Evolutionary conservation across 768 basidiomycete species (phyloP).

Genomic region (Lactarius trivialis): DNA sequence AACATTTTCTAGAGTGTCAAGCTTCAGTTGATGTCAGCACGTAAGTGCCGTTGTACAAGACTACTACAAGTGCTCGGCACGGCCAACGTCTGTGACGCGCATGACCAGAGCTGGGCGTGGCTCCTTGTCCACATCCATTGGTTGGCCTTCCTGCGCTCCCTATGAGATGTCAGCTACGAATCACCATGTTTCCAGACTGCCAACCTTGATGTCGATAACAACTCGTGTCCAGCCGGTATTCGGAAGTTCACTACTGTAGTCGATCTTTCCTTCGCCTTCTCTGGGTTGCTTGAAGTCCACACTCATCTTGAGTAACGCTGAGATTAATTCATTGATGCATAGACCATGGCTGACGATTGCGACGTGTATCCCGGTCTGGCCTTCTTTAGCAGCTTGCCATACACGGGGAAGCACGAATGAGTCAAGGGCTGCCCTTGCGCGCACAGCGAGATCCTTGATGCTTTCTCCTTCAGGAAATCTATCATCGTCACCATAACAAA

Average conservation of each 20-base stretch:
- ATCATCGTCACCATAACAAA: slow-evolving; percentile 38
- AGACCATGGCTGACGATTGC: slow-evolving; percentile 73
- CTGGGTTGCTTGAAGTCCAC: slow-evolving; percentile 26
- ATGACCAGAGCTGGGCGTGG: slow-evolving; percentile 36
- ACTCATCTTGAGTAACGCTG: slow-evolving; percentile 42
- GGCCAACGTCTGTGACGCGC: slow-evolving; percentile 46
- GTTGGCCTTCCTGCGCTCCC: slow-evolving; percentile 27
- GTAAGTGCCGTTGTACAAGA: too few relatives aligned
- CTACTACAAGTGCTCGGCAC: slow-evolving; percentile 49
- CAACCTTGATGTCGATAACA: slow-evolving; percentile 43
- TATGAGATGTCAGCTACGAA: slow-evolving; percentile 21
- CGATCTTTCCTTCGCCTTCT: slow-evolving; percentile 21
- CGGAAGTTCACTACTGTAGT: slow-evolving; percentile 41
- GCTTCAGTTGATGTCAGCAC: background rate
- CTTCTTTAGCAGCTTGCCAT: slow-evolving; percentile 35
- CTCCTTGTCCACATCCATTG: slow-evolving; percentile 26
- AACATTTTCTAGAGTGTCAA: slow-evolving; percentile 42
- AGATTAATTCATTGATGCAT: slow-evolving; percentile 49
- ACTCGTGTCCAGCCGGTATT: slow-evolving; percentile 70
- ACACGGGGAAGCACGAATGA: slow-evolving; percentile 53
- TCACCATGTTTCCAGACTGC: background rate
- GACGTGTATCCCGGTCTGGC: slow-evolving; percentile 41
- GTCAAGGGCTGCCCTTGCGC: slow-evolving; percentile 47
- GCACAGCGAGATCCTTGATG: slow-evolving; percentile 48
- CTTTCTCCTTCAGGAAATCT: slow-evolving; percentile 69